A percentile compares a stretch with the other conserved stretches of the same genome.
phyloP scores from a whole-genome alignment of 345 rosid genomes.

The Populus pruinosa region DNA sequence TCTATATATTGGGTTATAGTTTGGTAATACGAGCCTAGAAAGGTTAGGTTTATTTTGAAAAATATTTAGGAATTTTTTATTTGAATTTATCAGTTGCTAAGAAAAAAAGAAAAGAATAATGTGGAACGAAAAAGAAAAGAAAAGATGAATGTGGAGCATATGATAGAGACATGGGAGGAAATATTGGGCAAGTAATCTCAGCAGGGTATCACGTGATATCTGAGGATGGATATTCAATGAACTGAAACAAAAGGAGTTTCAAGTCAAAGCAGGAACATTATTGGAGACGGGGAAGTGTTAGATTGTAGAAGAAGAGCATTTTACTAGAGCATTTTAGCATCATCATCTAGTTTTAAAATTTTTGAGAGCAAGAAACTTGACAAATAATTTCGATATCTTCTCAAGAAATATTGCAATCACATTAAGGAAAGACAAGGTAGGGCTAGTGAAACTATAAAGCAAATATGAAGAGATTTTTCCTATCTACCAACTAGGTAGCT shows the following conservation, averaged over 20 bases:
- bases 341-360: too few species aligned
- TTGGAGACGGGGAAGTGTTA: not conserved
- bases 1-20: too few species aligned
- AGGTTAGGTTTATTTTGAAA: too few species aligned
- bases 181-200: constrained; percentile 24
- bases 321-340: too few species aligned
- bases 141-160: constrained; percentile 23
- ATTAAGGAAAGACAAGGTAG: not conserved
- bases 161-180: constrained; percentile 19
- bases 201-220: not conserved
- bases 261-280: constrained; percentile 8
- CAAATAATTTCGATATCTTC: not conserved
- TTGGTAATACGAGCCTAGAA: too few species aligned
- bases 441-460: not conserved
- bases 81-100: too few species aligned
- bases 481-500: not conserved
- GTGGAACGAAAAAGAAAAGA: not conserved
- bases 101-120: too few species aligned
- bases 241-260: constrained; percentile 4
- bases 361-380: not conserved
- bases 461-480: not conserved
- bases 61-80: too few species aligned
- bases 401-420: not conserved
- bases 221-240: constrained; percentile 15
- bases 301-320: not conserved